Percentiles rank a stretch among this genome's conserved stretches.
phyloP scores from a whole-genome alignment of 139 green algal genomes.

The Chlorella sp. region DNA sequence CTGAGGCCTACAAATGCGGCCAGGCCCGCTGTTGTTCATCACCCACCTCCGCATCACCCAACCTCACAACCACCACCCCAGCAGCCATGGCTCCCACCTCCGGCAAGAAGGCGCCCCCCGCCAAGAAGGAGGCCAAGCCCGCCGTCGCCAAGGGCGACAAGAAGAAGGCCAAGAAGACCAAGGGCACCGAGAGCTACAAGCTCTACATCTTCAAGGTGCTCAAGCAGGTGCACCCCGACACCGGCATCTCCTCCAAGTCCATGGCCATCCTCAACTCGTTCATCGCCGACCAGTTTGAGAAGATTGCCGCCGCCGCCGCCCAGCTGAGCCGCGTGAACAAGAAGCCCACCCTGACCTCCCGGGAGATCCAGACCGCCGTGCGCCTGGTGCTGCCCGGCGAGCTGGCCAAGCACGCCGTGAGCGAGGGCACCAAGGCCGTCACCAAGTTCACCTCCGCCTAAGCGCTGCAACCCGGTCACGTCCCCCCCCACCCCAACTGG shows the following conservation, averaged over 20 bases:
- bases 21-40: no score
- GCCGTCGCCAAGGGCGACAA: not conserved
- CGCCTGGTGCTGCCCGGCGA: slow-evolving; percentile 77
- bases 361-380: slow-evolving; percentile 93
- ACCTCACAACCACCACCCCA: not conserved
- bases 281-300: slow-evolving; percentile 82
- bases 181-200: slow-evolving; percentile 84
- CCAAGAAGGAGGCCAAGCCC: not conserved
- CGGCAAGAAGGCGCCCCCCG: not conserved
- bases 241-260: slow-evolving; percentile 83
- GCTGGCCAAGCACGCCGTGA: slow-evolving; percentile 75
- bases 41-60: no score
- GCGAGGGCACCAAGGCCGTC: slow-evolving; percentile 90
- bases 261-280: slow-evolving; percentile 90
- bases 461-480: no score
- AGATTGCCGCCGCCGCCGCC: slow-evolving; percentile 83
- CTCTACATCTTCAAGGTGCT: slow-evolving; percentile 99
- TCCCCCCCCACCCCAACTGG: no score
- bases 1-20: no score
- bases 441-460: slow-evolving; percentile 90
- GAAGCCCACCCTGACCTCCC: slow-evolving; percentile 89
- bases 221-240: slow-evolving; percentile 91
- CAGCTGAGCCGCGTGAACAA: slow-evolving; percentile 81
- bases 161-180: slow-evolving; percentile 16
- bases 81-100: not conserved